These are phyloP conservation scores for Cymbopogon citratus DNA, from an alignment of 176 grass and related monocot species.

Conservation along the genomic window DNA sequence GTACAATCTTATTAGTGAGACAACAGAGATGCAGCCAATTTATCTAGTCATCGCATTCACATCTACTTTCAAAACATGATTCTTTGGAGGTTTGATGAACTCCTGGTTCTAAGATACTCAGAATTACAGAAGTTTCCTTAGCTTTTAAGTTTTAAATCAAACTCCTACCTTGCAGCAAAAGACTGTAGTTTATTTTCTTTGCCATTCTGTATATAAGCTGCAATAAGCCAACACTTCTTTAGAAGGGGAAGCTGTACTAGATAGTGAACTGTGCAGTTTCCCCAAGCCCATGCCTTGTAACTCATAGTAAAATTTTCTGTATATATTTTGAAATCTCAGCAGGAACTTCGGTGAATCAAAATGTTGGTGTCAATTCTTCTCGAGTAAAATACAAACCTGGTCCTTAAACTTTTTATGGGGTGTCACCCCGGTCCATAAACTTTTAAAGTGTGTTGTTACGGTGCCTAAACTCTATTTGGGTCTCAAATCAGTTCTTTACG, in stretches of 20 bases:
- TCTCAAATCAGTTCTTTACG: no score
- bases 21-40: background rate
- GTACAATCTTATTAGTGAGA: background rate
- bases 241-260: background rate
- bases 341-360: background rate
- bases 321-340: background rate
- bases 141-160: background rate
- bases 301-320: background rate
- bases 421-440: no score
- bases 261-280: background rate
- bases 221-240: background rate
- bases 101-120: background rate
- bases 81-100: background rate
- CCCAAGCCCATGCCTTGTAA: background rate
- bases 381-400: no score
- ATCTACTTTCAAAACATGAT: background rate
- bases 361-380: background rate
- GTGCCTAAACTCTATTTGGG: no score
- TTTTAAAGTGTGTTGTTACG: no score
- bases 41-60: background rate
- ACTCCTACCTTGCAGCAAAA: background rate
- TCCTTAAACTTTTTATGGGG: no score
- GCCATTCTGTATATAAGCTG: background rate
- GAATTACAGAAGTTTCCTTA: background rate
- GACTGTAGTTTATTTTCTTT: background rate